Evolutionary conservation across 805 yeast genomes (phyloP), one percentile per base, ranked within the genome.

Genomic region (Kazachstania viticola): DNA sequence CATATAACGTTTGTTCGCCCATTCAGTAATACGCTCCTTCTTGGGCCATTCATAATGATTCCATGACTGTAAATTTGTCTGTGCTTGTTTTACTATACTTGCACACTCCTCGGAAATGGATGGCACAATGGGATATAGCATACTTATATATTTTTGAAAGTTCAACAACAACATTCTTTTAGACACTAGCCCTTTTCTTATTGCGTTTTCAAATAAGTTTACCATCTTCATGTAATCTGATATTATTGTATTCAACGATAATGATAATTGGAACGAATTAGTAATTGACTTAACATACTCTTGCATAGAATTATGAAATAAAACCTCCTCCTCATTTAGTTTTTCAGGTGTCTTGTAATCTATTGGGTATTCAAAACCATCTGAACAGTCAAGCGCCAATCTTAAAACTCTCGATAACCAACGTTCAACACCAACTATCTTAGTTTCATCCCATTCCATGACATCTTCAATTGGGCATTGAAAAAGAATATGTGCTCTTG

Each of bases 151-250:
- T 33, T 69, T 72, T 40, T 66, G 61, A 36, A 67, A 67, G 1
- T 70, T 57, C 28, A 70, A 65, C 35, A 69, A 40, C 9, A 71
- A 44, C n/a, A 82, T 37, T 0, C 56, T 58, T 0, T 52, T 39
- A 26, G 58, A 52, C 8, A 72, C 56, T 1, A 50, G 40, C 1
- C 56, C 44, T 5, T 58, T 48, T 23, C 65, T 64, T 3, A 62
- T 27, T 0, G 69, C 65, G 2, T 50, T 40, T 2, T 53, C 46
- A 13, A 81, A 44, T 2, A 62, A 42, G 44, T 75, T 71, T 9
- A 93, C 79, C 30, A 77, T 53, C 48, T 85, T 91, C 95, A 85
- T 88, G 47, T 74, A 79, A 49, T 85, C 93, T 0, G 96, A 82
- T 16, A 91, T 71, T 2, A 84, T 75, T 0, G 95, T 87, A 54